Conservation (phyloP, 2,329 filamentous ascomycete genomes). For the Pleomassaria siparia region DNA sequence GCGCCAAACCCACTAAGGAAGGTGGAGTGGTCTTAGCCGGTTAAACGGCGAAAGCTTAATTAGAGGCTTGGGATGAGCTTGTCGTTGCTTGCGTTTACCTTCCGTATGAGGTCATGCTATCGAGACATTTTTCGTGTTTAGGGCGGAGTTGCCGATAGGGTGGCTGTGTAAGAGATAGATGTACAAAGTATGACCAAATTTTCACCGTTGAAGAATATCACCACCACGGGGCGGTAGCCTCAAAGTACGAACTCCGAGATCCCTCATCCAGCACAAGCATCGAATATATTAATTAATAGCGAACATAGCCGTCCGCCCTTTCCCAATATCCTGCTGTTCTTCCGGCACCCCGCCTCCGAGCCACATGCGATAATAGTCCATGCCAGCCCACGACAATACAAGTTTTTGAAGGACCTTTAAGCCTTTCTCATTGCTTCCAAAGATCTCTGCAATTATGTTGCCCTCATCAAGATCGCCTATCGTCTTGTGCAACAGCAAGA, state of each 20-base stretch:
- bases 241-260: background rate
- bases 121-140: background rate
- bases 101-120: background rate
- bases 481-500: conserved; percentile 23
- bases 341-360: conserved; percentile 29
- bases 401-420: conserved; percentile 34
- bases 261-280: conserved; percentile 30
- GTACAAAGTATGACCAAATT: background rate
- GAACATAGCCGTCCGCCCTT: conserved; percentile 33
- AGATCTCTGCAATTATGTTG: conserved; percentile 37
- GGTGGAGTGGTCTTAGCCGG: background rate
- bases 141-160: background rate
- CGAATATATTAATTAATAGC: conserved; percentile 43
- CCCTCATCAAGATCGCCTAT: conserved; percentile 27
- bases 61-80: background rate
- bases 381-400: conserved; percentile 31
- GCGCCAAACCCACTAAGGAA: background rate
- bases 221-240: no score
- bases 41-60: conserved; percentile 4
- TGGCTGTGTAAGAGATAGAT: background rate
- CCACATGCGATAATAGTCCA: conserved; percentile 45
- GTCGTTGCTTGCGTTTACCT: background rate
- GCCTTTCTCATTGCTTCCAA: conserved; percentile 31
- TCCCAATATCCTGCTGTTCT: conserved; percentile 33
- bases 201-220: background rate